phyloP scores from a whole-genome alignment of 2,329 filamentous ascomycete species.

The Pyrenophora teres region DNA sequence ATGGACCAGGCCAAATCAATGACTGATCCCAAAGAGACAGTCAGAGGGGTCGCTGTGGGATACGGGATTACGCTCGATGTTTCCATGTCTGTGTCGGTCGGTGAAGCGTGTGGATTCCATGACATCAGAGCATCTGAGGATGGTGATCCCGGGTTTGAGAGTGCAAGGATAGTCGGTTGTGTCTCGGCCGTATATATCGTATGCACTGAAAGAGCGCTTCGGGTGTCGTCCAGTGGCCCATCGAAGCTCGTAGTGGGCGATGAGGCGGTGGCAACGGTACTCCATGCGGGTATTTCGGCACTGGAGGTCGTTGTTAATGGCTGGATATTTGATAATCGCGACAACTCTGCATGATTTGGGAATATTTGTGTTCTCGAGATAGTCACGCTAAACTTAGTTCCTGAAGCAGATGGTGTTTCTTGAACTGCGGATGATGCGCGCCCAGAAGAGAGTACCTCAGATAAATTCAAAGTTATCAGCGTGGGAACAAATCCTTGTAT shows the following conservation, averaged over 20 bases:
- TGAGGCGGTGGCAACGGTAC: neutral
- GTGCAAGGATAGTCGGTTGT: neutral
- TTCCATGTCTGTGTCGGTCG: neutral
- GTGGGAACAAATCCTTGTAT: neutral
- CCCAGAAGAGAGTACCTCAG: neutral
- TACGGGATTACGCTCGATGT: neutral
- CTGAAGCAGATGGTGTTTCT: neutral
- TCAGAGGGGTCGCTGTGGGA: neutral
- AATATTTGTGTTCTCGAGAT: neutral
- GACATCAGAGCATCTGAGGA: neutral
- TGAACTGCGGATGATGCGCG: neutral
- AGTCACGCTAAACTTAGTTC: neutral
- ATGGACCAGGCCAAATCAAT: neutral
- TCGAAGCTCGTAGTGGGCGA: neutral
- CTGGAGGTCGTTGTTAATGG: no score
- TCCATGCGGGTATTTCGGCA: neutral
- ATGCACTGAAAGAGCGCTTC: neutral
- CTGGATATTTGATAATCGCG: neutral
- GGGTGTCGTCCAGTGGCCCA: neutral
- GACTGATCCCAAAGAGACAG: neutral
- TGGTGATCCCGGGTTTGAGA: neutral
- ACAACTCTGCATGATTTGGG: neutral
- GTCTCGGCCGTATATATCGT: neutral
- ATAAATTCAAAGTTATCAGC: neutral
- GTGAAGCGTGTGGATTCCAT: neutral